Percentiles rank a stretch among this genome's conserved stretches.
Conservation (phyloP, 225 moss, liverwort and hornwort species). For the Marchantia paleacea region DNA sequence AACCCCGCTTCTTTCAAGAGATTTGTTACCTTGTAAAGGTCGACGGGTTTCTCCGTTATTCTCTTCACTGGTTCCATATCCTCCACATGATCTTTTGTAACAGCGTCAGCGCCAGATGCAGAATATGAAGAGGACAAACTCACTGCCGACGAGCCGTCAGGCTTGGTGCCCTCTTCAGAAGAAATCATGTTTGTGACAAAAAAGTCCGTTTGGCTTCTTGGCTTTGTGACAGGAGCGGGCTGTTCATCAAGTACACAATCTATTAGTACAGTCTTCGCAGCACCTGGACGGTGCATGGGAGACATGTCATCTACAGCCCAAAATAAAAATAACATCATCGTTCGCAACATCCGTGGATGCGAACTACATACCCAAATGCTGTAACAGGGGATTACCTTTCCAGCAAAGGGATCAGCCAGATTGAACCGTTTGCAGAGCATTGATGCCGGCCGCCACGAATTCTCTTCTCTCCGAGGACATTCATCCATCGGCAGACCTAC, state of each 20-base stretch:
- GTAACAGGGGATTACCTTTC: constrained; percentile 47
- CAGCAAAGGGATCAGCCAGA: constrained; percentile 74
- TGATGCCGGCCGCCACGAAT: constrained; percentile 76
- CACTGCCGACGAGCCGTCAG: not conserved
- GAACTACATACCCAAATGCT: not conserved
- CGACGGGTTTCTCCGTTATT: constrained; percentile 65
- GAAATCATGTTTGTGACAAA: constrained; percentile 51
- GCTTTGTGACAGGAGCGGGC: constrained; percentile 59
- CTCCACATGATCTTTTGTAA: constrained; percentile 24
- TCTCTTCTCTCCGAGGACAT: constrained; percentile 62
- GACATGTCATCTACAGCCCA: too few species aligned
- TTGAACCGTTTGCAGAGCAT: constrained; percentile 97
- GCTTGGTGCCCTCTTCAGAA: constrained; percentile 41
- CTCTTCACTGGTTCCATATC: constrained; percentile 41
- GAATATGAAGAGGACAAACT: constrained; percentile 7
- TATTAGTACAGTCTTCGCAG: not conserved
- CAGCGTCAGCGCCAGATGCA: not conserved
- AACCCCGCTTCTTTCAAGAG: not conserved
- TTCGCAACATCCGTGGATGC: not conserved
- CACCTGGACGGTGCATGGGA: too few species aligned
- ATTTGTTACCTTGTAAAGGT: constrained; percentile 78
- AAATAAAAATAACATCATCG: not conserved
- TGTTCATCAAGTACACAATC: constrained; percentile 25
- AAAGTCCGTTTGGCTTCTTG: constrained; percentile 67
- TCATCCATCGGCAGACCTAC: constrained; percentile 41